A percentile compares a stretch with the other conserved stretches of the same genome.
phyloP scores from a whole-genome alignment of 164 flowering plant genomes.

The Malania oleifera region DNA sequence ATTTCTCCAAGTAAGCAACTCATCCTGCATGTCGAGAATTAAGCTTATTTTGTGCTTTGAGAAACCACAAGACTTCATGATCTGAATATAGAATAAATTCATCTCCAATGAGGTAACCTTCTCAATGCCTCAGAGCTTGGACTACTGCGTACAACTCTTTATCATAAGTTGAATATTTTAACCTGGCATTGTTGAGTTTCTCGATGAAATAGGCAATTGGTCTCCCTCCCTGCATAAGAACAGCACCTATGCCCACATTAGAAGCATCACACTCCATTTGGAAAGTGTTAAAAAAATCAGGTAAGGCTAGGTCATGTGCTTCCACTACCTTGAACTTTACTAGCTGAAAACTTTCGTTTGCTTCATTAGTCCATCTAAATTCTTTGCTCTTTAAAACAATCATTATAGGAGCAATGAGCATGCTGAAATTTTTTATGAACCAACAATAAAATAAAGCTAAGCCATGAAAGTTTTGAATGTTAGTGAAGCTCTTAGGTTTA shows the following conservation, averaged over 20 bases:
- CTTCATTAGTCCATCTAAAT: neutral
- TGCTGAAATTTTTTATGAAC: neutral
- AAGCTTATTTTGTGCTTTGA: no score
- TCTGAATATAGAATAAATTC: no score
- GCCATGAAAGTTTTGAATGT: neutral
- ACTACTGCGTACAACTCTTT: no score
- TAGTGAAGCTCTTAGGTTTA: no score
- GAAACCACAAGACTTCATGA: no score
- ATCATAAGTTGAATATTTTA: neutral
- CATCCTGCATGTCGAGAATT: no score
- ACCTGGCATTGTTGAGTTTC: neutral
- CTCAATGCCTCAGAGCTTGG: no score
- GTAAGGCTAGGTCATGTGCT: neutral
- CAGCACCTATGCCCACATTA: neutral
- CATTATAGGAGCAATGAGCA: neutral
- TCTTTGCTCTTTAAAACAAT: neutral
- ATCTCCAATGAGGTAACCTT: no score
- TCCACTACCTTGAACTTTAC: neutral
- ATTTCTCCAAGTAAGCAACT: no score
- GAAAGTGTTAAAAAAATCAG: neutral
- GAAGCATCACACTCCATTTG: neutral
- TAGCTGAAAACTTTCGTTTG: neutral
- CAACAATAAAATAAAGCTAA: neutral
- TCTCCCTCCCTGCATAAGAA: neutral
- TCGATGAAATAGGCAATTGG: neutral